Percentiles rank a stretch among this genome's conserved stretches.
Evolutionary conservation across 176 grass and related monocot genomes (phyloP).

Genomic region (Carex cristatella): DNA sequence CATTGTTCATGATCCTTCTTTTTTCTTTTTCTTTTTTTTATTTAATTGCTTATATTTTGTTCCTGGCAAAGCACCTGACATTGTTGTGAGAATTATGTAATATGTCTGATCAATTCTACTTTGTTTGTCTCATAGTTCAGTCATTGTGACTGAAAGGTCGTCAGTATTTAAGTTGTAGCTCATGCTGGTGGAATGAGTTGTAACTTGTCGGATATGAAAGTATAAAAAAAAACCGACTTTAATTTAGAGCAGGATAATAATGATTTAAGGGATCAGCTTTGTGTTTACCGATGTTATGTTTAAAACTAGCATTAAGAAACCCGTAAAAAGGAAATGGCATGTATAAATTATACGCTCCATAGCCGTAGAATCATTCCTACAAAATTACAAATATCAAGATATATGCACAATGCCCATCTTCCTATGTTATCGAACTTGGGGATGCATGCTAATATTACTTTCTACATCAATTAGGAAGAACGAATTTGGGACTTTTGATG

Average conservation of each 20-base stretch:
- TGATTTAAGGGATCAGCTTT: neutral
- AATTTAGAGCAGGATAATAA: neutral
- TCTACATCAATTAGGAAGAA: neutral
- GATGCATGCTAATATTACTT: neutral
- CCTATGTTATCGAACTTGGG: neutral
- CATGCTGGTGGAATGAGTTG: neutral
- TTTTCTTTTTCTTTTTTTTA: neutral
- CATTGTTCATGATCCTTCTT: neutral
- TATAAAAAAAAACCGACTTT: neutral
- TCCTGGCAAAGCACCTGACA: too few relatives aligned
- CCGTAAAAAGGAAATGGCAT: neutral
- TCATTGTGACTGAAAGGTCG: neutral
- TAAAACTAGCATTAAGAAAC: neutral
- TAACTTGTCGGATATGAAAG: neutral
- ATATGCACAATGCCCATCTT: neutral
- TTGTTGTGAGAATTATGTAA: neutral
- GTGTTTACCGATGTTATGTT: neutral
- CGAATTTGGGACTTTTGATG: neutral
- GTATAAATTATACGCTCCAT: neutral
- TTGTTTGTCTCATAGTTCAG: neutral
- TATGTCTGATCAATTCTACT: neutral
- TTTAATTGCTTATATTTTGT: neutral
- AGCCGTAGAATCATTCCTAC: neutral
- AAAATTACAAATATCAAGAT: neutral
- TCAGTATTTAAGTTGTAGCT: neutral